Conservation (phyloP, 2,329 filamentous ascomycete genomes). For the Neofusicoccum umdonicola region DNA sequence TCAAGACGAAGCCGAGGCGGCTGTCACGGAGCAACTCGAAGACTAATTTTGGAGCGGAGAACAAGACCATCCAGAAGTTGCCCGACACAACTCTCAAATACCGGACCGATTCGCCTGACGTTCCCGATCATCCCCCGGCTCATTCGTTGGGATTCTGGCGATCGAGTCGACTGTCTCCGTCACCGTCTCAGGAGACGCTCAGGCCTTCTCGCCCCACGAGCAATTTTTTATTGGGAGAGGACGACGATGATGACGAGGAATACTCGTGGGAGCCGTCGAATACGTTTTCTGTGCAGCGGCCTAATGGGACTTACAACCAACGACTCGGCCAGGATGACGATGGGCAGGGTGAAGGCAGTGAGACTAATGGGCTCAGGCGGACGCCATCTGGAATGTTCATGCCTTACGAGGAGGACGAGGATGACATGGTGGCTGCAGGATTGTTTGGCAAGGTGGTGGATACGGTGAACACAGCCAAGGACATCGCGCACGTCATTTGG, state of each 20-base stretch:
- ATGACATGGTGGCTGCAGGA: constrained; percentile 55
- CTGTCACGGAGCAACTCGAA: constrained; percentile 56
- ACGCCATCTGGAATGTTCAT: constrained; percentile 89
- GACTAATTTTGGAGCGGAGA: constrained; percentile 57
- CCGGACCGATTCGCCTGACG: constrained; percentile 71
- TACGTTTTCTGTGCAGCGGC: constrained; percentile 34
- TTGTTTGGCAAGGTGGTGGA: constrained; percentile 78
- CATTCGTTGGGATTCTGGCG: constrained; percentile 46
- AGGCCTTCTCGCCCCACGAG: constrained; percentile 66
- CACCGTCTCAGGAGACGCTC: constrained; percentile 79
- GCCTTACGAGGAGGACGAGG: constrained; percentile 76
- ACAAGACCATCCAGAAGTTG: constrained; percentile 83
- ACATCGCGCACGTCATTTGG: constrained; percentile 66
- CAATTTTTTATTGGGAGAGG: constrained; percentile 63
- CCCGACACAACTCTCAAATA: constrained; percentile 87
- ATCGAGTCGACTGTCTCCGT: constrained; percentile 59
- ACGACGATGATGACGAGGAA: constrained; percentile 50
- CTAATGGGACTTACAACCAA: constrained; percentile 24
- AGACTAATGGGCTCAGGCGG: constrained; percentile 62
- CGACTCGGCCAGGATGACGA: constrained; percentile 36
- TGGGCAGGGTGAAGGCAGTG: constrained; percentile 27
- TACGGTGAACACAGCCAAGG: constrained; percentile 65
- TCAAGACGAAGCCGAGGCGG: constrained; percentile 70
- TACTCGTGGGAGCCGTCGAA: constrained; percentile 46
- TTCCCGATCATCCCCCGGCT: constrained; percentile 51